Conservation (phyloP, 2,329 filamentous ascomycete genomes). For the Pyrenophora seminiperda region DNA sequence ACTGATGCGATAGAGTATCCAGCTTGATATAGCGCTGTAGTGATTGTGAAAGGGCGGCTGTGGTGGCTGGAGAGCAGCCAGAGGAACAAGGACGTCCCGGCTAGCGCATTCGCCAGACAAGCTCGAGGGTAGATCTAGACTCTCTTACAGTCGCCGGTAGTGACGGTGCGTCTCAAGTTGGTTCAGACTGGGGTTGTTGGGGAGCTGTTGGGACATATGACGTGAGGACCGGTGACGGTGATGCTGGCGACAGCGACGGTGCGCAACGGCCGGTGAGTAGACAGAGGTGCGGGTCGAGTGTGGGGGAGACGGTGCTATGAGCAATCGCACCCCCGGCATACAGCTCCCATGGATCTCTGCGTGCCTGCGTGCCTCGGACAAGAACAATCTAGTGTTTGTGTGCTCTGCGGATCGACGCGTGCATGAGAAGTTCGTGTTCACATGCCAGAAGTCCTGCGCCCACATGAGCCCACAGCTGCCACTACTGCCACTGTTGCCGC, state of each 20-base stretch:
- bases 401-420: background rate
- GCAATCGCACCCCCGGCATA: constrained; percentile 21
- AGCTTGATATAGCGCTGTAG: constrained; percentile 14
- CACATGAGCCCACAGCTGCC: constrained; percentile 3
- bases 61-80: background rate
- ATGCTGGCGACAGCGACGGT: too few relatives aligned
- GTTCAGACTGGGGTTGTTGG: constrained; percentile 12
- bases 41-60: background rate
- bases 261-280: constrained; percentile 6
- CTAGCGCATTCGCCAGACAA: background rate
- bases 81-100: background rate
- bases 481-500: too few relatives aligned
- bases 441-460: constrained; percentile 4
- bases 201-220: constrained; percentile 19
- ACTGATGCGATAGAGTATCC: constrained; percentile 33
- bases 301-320: constrained; percentile 14
- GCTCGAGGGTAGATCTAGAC: background rate
- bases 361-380: constrained; percentile 1
- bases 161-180: background rate
- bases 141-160: background rate
- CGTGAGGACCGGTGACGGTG: constrained; percentile 16
- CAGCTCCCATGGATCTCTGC: constrained; percentile 1
- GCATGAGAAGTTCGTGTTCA: constrained; percentile 11
- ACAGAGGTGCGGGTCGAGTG: constrained; percentile 1
- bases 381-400: background rate